These are phyloP conservation scores for Tephrocybe rancida DNA, from an alignment of 768 basidiomycete genomes.

Conservation along the genomic window DNA sequence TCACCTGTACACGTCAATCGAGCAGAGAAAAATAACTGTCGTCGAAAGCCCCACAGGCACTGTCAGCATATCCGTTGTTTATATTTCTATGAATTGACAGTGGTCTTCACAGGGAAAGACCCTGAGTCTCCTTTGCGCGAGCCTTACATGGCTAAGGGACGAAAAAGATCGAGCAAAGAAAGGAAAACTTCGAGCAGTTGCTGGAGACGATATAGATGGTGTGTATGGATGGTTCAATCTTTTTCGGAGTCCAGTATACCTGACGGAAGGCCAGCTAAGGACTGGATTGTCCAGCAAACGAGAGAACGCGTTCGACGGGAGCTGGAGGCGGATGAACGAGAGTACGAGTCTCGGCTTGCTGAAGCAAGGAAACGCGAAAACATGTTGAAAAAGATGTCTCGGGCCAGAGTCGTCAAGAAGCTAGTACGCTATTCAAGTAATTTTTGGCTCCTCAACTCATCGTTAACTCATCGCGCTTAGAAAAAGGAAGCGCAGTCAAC, in stretches of 20 bases:
- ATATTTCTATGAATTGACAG: background rate
- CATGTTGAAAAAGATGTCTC: conserved; percentile 50
- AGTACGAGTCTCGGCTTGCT: conserved; percentile 61
- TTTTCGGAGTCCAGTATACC: background rate
- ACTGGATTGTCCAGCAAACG: conserved; percentile 80
- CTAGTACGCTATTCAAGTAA: conserved; percentile 39
- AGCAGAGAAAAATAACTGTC: conserved; percentile 74
- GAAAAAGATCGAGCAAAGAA: conserved; percentile 70
- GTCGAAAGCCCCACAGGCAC: conserved; percentile 92
- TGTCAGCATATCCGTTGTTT: conserved; percentile 39
- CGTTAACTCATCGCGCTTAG: conserved; percentile 2
- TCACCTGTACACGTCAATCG: conserved; percentile 81
- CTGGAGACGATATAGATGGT: conserved; percentile 36
- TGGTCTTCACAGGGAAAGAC: conserved; percentile 72
- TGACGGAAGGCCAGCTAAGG: conserved; percentile 45
- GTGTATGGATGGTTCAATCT: conserved; percentile 10
- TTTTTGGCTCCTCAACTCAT: background rate
- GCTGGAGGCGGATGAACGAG: conserved; percentile 67
- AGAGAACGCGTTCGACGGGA: conserved; percentile 63
- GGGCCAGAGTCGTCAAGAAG: conserved; percentile 62
- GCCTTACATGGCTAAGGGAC: conserved; percentile 75
- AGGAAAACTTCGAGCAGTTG: conserved; percentile 53
- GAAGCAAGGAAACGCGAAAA: conserved; percentile 68
- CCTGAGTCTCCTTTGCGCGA: conserved; percentile 73
- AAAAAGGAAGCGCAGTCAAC: conserved; percentile 15